Base-by-base conservation (phyloP, 257 asterid species). In the Plantago major region DNA sequence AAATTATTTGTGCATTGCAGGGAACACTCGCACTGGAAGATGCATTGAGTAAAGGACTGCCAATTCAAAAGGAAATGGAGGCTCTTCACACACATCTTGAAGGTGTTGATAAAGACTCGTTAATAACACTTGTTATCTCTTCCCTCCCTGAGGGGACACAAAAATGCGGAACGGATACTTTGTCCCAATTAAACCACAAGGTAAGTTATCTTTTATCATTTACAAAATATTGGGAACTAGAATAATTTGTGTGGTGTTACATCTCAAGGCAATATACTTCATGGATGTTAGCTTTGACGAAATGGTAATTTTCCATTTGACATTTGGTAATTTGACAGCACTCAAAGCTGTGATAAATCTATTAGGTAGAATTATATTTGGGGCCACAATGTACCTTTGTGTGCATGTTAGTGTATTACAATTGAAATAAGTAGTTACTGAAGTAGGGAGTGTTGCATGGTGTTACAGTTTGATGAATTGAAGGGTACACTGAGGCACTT, bases 1-100 rank as follows among this genome's bases (percentile, higher is more conserved):
- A n/a, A 46, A 57, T 52, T 10, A 8, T 15, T 62, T 26, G 18
- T 67, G 14, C 22, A 49, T 76, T 71, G 74, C 82, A 91, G 98
- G 88, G 95, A 55, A 90, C 92, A 51, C 86, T 91, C 46, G 89
- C 95, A 66, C 65, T 91, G 67, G 98, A 91, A 76, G 96, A 91
- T 73, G 85, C 97, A 65, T 74, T 91, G 66, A 81, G 93, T 64
- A 88, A 82, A 66, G 98, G 98, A 63, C 76, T 81, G 67, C 95
- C 98, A 59, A 79, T 91, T 63, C 85, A 84, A 72, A 84, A 88
- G 68, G 98, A 91, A 74, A 78, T 88, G 58, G 89, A 79, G 52
- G 81, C 79, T 66, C 79, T 91, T 38, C 82, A 67, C 47, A 55
- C 83, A 63, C 76, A 80, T 75, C 72, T 88, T 66, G 90, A 82